A percentile compares a stretch with the other conserved stretches of the same genome.
Conservation (phyloP, 768 basidiomycete genomes). For the Candolleomyces eurysporus region DNA sequence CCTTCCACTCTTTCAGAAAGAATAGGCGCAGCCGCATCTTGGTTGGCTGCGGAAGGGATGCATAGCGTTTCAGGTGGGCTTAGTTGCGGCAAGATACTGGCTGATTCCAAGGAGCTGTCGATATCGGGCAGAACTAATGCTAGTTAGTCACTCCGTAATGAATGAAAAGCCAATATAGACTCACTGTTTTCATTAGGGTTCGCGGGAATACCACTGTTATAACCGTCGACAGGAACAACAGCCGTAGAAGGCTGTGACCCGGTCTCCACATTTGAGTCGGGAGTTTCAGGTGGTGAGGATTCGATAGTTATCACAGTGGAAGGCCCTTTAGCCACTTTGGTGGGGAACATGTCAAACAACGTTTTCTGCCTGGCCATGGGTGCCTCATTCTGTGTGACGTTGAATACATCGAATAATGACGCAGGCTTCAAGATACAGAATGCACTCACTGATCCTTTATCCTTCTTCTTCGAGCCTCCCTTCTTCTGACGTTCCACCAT, state of each 20-base stretch:
- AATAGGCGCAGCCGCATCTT: background rate
- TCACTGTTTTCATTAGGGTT: background rate
- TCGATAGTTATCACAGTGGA: background rate
- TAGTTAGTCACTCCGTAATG: too few relatives aligned
- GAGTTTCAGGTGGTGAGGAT: background rate
- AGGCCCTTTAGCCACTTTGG: constrained; percentile 14
- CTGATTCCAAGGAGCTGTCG: too few relatives aligned
- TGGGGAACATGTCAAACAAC: constrained; percentile 36
- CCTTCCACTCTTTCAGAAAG: constrained; percentile 2
- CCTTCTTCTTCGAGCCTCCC: background rate
- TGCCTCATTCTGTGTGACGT: constrained; percentile 3
- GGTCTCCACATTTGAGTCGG: background rate
- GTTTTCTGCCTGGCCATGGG: constrained; percentile 35
- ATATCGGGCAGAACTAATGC: too few relatives aligned
- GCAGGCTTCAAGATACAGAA: too few relatives aligned
- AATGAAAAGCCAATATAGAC: background rate
- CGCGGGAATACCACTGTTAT: background rate
- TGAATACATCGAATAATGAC: background rate
- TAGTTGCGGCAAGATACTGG: background rate
- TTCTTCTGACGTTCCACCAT: constrained; percentile 2
- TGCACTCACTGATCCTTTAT: background rate
- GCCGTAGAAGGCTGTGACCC: background rate
- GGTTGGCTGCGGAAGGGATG: background rate
- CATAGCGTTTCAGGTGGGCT: background rate
- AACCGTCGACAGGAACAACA: background rate